Conservation (phyloP, 306 rosid species). For the Benincasa hispida region DNA sequence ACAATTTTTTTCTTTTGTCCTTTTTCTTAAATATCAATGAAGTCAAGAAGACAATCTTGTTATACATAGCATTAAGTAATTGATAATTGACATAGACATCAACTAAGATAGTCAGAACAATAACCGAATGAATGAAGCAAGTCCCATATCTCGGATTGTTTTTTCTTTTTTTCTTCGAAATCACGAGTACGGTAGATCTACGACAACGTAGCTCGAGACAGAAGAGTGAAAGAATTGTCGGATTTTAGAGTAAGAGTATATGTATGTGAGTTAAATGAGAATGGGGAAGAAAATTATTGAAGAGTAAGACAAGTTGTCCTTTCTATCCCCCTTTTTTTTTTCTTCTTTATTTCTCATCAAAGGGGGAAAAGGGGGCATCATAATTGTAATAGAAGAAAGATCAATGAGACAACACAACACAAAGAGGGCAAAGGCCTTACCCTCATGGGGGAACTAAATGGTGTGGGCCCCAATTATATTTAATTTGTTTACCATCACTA, state of each 20-base stretch:
- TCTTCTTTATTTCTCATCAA: not conserved
- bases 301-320: constrained; percentile 2
- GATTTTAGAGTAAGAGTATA: not conserved
- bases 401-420: constrained; percentile 4
- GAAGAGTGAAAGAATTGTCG: not conserved
- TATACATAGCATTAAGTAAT: not conserved
- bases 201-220: not conserved
- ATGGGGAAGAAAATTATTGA: not conserved
- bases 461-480: not conserved
- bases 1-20: not conserved
- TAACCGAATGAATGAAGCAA: not conserved
- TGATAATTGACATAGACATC: not conserved
- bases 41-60: not conserved
- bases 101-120: not conserved
- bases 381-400: constrained; percentile 1
- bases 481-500: not conserved
- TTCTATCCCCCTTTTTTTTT: not conserved
- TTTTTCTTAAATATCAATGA: not conserved
- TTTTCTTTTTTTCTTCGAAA: not conserved
- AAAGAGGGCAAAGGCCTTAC: not conserved
- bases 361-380: not conserved
- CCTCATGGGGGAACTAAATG: constrained; percentile 6
- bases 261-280: not conserved
- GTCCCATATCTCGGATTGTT: not conserved
- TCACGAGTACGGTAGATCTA: not conserved